Evolutionary conservation across 2,329 filamentous ascomycete genomes (phyloP).

Genomic region (Diaporthe helianthi): DNA sequence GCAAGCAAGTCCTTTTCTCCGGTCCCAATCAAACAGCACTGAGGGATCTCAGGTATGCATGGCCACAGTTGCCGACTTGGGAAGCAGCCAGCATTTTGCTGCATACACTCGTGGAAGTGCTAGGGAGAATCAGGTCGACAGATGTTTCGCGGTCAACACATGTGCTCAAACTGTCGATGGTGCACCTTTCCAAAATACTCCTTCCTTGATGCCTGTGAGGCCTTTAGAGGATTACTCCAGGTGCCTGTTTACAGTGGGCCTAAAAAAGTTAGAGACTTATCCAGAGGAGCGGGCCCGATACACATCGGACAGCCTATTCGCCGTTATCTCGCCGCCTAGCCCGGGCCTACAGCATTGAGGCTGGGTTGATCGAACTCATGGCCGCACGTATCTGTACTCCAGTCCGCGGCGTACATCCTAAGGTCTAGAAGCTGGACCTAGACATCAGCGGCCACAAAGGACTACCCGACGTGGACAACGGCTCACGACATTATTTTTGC

Average conservation of each 20-base stretch:
- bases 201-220: not conserved
- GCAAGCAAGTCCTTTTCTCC: not conserved
- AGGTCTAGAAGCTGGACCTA: not conserved
- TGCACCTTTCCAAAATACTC: not conserved
- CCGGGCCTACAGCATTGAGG: not conserved
- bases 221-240: not conserved
- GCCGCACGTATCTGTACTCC: not conserved
- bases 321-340: conserved; percentile 1
- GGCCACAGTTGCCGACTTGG: not conserved
- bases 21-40: not conserved
- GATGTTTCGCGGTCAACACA: not conserved
- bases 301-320: not conserved
- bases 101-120: not conserved
- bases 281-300: not conserved
- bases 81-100: not conserved
- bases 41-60: not conserved
- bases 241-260: no score
- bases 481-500: conserved; percentile 40
- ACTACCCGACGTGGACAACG: not conserved
- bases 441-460: not conserved
- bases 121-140: not conserved
- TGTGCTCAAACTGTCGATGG: not conserved
- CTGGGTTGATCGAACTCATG: not conserved
- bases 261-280: no score
- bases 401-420: not conserved